Conservation (phyloP, 1,139 yeast species). For the Debaryomyces coudertii region DNA sequence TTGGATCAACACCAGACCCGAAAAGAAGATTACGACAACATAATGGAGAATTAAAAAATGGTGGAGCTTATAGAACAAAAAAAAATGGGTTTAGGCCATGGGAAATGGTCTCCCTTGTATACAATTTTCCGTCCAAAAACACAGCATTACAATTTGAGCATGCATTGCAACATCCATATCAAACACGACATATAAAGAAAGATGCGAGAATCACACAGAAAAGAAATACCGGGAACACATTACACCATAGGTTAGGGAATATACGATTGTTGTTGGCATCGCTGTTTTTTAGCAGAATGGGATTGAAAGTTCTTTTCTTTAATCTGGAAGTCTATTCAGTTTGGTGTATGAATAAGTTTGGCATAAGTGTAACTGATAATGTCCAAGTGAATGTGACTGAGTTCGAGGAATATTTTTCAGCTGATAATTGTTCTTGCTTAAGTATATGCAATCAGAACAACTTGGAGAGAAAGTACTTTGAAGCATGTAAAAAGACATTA, state of each 20-base stretch:
- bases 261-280: conserved; percentile 48
- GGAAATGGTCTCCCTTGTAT: conserved; percentile 63
- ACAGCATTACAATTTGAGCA: conserved; percentile 75
- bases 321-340: conserved; percentile 25
- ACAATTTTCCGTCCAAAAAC: conserved; percentile 73
- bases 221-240: conserved; percentile 36
- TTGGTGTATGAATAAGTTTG: conserved; percentile 36
- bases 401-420: conserved; percentile 17
- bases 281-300: conserved; percentile 45
- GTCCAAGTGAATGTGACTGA: conserved; percentile 14
- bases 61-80: conserved; percentile 73
- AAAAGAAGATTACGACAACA: conserved; percentile 70
- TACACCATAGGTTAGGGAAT: conserved; percentile 57
- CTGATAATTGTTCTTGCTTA: background rate
- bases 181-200: conserved; percentile 59
- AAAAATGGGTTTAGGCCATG: conserved; percentile 65
- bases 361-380: conserved; percentile 18
- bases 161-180: conserved; percentile 76
- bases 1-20: conserved; percentile 83
- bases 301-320: conserved; percentile 44
- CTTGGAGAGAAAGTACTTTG: conserved; percentile 13
- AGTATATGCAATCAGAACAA: background rate
- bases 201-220: conserved; percentile 28
- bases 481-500: conserved; percentile 23
- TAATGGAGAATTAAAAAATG: conserved; percentile 63